Evolutionary conservation across 2,329 filamentous ascomycete genomes (phyloP).

Genomic region (Claviceps sp.): DNA sequence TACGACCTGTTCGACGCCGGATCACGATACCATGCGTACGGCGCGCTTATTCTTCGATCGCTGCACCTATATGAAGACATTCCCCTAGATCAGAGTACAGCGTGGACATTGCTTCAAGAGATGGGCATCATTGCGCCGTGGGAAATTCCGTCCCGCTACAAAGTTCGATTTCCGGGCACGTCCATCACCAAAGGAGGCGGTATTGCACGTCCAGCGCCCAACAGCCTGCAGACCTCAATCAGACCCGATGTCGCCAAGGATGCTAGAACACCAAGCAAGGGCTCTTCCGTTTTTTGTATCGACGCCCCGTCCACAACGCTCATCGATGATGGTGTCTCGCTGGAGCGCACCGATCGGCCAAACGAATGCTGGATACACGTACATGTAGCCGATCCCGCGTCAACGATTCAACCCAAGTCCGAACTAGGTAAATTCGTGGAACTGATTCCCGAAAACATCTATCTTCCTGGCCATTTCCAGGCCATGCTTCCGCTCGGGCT

Average conservation of each 20-base stretch:
- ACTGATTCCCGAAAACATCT: slow-evolving; percentile 44
- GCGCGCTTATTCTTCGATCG: slow-evolving; percentile 49
- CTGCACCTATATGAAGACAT: slow-evolving; percentile 43
- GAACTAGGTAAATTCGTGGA: slow-evolving; percentile 47
- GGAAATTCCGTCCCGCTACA: slow-evolving; percentile 54
- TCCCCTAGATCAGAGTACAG: slow-evolving; percentile 27
- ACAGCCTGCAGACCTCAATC: slow-evolving; percentile 19
- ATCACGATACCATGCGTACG: slow-evolving; percentile 45
- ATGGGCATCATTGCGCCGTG: slow-evolving; percentile 58
- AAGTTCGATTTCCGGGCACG: slow-evolving; percentile 38
- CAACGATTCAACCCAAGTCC: slow-evolving; percentile 48
- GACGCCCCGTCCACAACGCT: slow-evolving; percentile 53
- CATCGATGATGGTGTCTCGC: slow-evolving; percentile 67
- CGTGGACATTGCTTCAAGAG: slow-evolving; percentile 61
- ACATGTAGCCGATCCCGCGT: slow-evolving; percentile 67
- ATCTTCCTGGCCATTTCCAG: slow-evolving; percentile 42
- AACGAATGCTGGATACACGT: slow-evolving; percentile 61
- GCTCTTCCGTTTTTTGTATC: slow-evolving; percentile 57
- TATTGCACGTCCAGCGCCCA: slow-evolving; percentile 23
- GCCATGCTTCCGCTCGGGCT: slow-evolving; percentile 40
- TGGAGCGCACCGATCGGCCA: slow-evolving; percentile 42
- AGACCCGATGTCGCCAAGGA: slow-evolving; percentile 31
- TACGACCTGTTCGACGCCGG: slow-evolving; percentile 37
- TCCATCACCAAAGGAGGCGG: slow-evolving; percentile 28
- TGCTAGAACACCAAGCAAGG: slow-evolving; percentile 43